Evolutionary conservation across 106 monocot genomes (phyloP).

Genomic region (Dioscorea alata): DNA sequence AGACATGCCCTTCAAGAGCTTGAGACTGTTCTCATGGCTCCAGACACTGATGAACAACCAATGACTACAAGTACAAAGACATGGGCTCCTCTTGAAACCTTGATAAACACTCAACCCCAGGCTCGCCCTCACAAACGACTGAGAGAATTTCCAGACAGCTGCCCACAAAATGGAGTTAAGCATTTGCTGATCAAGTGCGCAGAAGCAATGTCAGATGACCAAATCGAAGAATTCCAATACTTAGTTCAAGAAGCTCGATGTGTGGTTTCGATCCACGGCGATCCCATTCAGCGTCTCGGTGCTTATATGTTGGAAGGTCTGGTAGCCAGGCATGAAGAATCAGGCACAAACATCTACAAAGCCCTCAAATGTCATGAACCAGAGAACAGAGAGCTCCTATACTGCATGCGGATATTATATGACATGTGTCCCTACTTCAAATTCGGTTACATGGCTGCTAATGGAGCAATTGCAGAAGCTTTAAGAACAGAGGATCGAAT

Average conservation of each 20-base stretch:
- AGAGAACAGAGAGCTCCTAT: constrained; percentile 39
- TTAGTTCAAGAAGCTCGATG: constrained; percentile 30
- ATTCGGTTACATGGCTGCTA: constrained; percentile 92
- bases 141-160: constrained; percentile 14
- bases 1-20: constrained; percentile 55
- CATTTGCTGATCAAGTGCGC: constrained; percentile 57
- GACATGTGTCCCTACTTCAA: constrained; percentile 92
- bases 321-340: constrained; percentile 55
- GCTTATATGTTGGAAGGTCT: constrained; percentile 81
- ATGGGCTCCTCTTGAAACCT: constrained; percentile 29
- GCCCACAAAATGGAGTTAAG: constrained; percentile 24
- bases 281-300: constrained; percentile 71
- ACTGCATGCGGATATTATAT: constrained; percentile 28
- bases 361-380: constrained; percentile 50
- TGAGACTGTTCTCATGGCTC: constrained; percentile 66
- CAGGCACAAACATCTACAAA: constrained; percentile 61
- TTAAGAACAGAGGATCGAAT: constrained; percentile 58
- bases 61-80: constrained; percentile 12
- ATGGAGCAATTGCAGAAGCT: constrained; percentile 90
- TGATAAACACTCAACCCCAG: constrained; percentile 29
- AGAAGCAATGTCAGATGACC: constrained; percentile 47
- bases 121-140: constrained; percentile 41
- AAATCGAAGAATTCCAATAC: constrained; percentile 28
- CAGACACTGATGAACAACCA: constrained; percentile 30
- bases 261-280: constrained; percentile 49